Percentiles rank a stretch among this genome's conserved stretches.
Evolutionary conservation across 1,139 yeast genomes (phyloP).

Genomic region (Geotrichum fermentans): DNA sequence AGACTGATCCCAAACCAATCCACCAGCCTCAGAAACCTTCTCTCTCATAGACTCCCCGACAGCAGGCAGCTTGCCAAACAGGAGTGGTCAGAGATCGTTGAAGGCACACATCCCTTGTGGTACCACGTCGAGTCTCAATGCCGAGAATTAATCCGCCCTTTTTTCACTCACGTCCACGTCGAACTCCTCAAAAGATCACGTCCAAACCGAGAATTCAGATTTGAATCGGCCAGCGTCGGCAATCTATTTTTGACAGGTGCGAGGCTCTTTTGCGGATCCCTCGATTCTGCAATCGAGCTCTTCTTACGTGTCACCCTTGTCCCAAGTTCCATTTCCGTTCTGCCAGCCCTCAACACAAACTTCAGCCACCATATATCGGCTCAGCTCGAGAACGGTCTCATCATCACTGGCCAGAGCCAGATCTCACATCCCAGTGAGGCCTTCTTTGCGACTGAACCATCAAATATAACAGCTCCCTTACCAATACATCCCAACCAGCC

Average conservation of each 20-base stretch:
- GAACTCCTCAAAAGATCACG: slow-evolving; percentile 69
- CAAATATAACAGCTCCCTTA: background rate
- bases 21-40: slow-evolving; percentile 39
- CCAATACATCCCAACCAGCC: background rate
- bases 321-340: slow-evolving; percentile 50
- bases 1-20: slow-evolving; percentile 54
- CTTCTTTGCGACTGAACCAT: background rate
- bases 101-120: slow-evolving; percentile 77
- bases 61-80: slow-evolving; percentile 50
- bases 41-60: slow-evolving; percentile 58
- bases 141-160: slow-evolving; percentile 70
- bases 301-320: slow-evolving; percentile 64
- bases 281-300: slow-evolving; percentile 79
- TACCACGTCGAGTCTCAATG: slow-evolving; percentile 53
- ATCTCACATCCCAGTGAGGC: slow-evolving; percentile 69
- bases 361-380: slow-evolving; percentile 88
- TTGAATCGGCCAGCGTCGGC: slow-evolving; percentile 78
- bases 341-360: slow-evolving; percentile 81
- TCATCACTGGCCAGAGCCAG: slow-evolving; percentile 91
- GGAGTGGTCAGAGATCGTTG: slow-evolving; percentile 77
- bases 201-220: slow-evolving; percentile 54
- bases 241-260: slow-evolving; percentile 81
- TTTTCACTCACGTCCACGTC: slow-evolving; percentile 70
- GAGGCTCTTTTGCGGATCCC: slow-evolving; percentile 72
- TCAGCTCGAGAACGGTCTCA: slow-evolving; percentile 57